Percentiles rank a stretch among this genome's conserved stretches.
Evolutionary conservation across 2,329 filamentous ascomycete species (phyloP).

Genomic region (Magnaporthales sp.): DNA sequence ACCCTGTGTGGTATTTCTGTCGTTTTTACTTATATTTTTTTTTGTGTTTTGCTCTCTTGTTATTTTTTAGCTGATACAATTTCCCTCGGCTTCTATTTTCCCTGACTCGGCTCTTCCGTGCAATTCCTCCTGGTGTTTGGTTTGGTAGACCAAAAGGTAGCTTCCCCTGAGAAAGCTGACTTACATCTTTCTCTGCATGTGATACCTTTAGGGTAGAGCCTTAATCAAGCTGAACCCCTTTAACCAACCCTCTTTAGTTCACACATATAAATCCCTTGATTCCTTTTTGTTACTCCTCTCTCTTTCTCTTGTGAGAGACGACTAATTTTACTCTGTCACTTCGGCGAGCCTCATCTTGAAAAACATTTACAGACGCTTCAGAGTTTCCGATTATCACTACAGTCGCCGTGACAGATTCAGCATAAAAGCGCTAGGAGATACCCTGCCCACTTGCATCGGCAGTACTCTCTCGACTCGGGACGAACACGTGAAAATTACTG

Average conservation of each 20-base stretch:
- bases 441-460: not conserved
- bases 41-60: not conserved
- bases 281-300: not conserved
- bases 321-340: not conserved
- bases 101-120: not conserved
- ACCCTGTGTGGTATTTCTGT: not conserved
- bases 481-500: not conserved
- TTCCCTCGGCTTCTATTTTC: not conserved
- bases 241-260: not conserved
- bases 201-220: not conserved
- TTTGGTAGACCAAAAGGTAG: not conserved
- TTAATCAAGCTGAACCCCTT: not conserved
- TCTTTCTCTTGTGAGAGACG: not conserved
- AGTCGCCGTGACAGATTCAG: not conserved
- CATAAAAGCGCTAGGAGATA: not conserved
- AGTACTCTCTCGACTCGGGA: not conserved
- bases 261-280: not conserved
- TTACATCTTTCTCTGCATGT: slow-evolving; percentile 1
- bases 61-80: not conserved
- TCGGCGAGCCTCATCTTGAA: not conserved
- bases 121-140: not conserved
- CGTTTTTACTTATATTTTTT: not conserved
- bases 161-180: not conserved
- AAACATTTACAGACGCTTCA: not conserved
- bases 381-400: not conserved